Evolutionary conservation across 257 asterid genomes (phyloP), one percentile per base, ranked within the genome.

Genomic region (Haberlea rhodopensis): DNA sequence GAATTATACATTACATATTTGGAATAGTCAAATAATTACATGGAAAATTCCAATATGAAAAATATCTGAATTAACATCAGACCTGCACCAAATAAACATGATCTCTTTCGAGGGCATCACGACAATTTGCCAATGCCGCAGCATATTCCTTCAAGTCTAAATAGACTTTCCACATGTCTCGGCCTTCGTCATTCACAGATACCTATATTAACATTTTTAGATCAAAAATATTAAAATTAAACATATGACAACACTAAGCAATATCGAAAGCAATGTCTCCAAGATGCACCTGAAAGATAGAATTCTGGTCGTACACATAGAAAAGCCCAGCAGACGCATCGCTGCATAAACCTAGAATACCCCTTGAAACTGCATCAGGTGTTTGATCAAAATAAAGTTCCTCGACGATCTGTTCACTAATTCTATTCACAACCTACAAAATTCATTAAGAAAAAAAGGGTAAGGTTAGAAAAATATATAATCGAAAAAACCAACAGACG

Each of bases 151-250:
- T 83, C 22, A 92, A 76, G 75, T 89, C 97, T 69, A 92, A 78
- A 81, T 92, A 89, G 72, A 92, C 97, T 77, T 89, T 92, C 99
- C 99, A 92, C 99, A 92, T 87, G 77, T 92, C 96, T 55, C 90
- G 87, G 53, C 95, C 96, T 80, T 92, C 99, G 65, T 92, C 99
- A 84, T 73, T 89, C 76, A 89, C 90, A 2, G 99, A 92, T 32
- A 92, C 95, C 99, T 92, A 78, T 23, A 77, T 70, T 53, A 65
- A 53, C 72, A 70, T 57, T 55, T 34, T 52, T 66, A 60, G 61
- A 59, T 67, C 24, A 55, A 70, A 53, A 65, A 60, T 58, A 56
- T 43, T 18, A 70, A 46, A 62, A 22, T 15, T 46, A 48, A 9
- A 19, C 62, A 32, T 16, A 25, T 25, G 62, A 58, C 62, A 63